Percentiles rank a stretch among this genome's conserved stretches.
These are phyloP conservation scores for Arabis alpina DNA, from an alignment of 345 rosid genomes.

Conservation along the genomic window DNA sequence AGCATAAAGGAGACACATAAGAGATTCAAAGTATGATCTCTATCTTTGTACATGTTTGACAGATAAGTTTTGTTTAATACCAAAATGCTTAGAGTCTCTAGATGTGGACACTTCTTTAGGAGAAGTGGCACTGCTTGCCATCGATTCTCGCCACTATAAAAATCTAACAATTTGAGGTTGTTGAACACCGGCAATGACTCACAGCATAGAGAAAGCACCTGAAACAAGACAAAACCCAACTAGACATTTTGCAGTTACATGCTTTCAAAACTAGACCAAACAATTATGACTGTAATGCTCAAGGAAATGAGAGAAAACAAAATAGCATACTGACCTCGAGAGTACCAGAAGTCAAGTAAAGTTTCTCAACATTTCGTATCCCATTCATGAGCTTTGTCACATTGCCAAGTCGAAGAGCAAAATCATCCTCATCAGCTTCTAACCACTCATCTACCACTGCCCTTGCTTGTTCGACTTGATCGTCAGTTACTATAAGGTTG, in stretches of 20 bases:
- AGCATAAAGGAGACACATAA: background rate
- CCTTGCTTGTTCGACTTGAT: background rate
- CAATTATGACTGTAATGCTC: no score
- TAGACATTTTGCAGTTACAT: background rate
- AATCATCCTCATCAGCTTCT: background rate
- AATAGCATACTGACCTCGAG: conserved; percentile 14
- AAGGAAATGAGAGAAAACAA: background rate
- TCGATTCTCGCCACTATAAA: background rate
- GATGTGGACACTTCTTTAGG: background rate
- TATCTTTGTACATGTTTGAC: background rate
- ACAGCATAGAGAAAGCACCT: conserved; percentile 7
- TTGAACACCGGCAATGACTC: conserved; percentile 9
- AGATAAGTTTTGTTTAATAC: background rate
- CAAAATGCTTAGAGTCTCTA: conserved; percentile 2
- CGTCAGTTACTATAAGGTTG: background rate
- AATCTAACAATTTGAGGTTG: conserved; percentile 8
- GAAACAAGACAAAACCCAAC: background rate
- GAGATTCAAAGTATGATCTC: background rate
- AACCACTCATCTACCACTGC: background rate
- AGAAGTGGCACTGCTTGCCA: conserved; percentile 21
- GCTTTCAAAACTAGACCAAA: background rate
- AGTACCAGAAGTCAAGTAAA: conserved; percentile 2
- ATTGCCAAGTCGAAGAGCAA: background rate
- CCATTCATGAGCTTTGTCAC: conserved; percentile 2
- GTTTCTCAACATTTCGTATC: background rate